Base-by-base conservation (phyloP, 176 grass and related monocot genomes). In the Triticum monococcum region DNA sequence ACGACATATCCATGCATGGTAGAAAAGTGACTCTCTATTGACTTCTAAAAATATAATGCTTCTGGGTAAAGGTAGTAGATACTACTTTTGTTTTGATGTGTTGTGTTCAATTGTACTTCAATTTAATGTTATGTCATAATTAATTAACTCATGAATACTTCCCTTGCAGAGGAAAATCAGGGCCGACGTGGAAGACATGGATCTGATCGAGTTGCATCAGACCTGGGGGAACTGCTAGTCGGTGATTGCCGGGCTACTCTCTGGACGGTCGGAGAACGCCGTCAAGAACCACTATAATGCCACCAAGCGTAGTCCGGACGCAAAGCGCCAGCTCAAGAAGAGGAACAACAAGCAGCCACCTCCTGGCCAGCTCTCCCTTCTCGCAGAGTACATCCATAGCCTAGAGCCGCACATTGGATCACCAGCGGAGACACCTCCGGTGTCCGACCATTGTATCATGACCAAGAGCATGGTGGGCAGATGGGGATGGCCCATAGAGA, bases 251-350 rank as follows among this genome's bases (percentile, higher is more conserved):
- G 32, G 32, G 50, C 28, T 17, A 35, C 78, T 86, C 8, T 18
- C 65, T 0, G 50, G 35, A 1, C 50, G 84, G 5, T 33, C 76
- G 0, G 84, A 86, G 77, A 80, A 86, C 52, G 43, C 30, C 18
- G 41, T 86, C 76, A 86, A 86, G 84, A 86, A 86, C 77, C 65
- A 86, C 84, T 86, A 77, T 36, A 80, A 80, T 52, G 77, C 77
- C 12, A 86, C 84, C 26, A 23, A 14, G 52, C 84, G 66, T 5
- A 41, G 52, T 25, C 36, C 46, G 23, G 60, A 12, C 7, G 4
- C 52, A 1, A 86, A 72, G 66, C 76, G 84, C 50, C 12, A 8
- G 24, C 57, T 38, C 52, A 62, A 80, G 77, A 80, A 45, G 65
- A 43, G 31, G 18, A 77, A 56, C 46, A 32, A 5, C 28, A 28